These are phyloP conservation scores for Solanum pinnatisectum DNA, from an alignment of 257 asterid species.

Conservation along the genomic window DNA sequence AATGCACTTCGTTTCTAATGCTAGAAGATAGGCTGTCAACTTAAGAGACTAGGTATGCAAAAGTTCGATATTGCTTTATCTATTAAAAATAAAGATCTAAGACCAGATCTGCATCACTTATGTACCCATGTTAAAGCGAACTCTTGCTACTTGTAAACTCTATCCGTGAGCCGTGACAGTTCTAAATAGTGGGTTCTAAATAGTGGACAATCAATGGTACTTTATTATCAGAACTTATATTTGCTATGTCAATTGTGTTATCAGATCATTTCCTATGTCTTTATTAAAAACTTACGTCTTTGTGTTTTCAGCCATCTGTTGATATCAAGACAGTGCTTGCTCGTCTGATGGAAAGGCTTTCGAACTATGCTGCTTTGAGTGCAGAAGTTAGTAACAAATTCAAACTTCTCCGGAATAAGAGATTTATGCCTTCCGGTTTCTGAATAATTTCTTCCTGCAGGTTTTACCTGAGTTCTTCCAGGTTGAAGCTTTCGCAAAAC, in stretches of 20 bases:
- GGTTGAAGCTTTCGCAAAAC: conserved; percentile 95
- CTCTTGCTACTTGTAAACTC: background rate
- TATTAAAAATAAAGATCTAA: background rate
- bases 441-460: conserved; percentile 44
- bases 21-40: background rate
- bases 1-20: background rate
- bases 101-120: background rate
- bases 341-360: conserved; percentile 95
- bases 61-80: background rate
- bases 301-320: conserved; percentile 65
- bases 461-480: conserved; percentile 93
- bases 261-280: background rate
- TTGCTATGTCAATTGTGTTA: background rate
- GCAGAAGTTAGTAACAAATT: conserved; percentile 53
- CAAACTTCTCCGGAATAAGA: background rate
- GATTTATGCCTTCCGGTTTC: conserved; percentile 9
- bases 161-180: background rate
- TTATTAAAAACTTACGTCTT: background rate
- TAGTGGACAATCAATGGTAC: background rate
- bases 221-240: background rate
- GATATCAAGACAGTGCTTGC: conserved; percentile 95
- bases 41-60: background rate
- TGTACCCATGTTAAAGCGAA: background rate
- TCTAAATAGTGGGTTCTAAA: background rate
- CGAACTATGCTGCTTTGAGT: conserved; percentile 93